phyloP scores from a whole-genome alignment of 2,329 filamentous ascomycete genomes.

The Pseudomassariella vexata region DNA sequence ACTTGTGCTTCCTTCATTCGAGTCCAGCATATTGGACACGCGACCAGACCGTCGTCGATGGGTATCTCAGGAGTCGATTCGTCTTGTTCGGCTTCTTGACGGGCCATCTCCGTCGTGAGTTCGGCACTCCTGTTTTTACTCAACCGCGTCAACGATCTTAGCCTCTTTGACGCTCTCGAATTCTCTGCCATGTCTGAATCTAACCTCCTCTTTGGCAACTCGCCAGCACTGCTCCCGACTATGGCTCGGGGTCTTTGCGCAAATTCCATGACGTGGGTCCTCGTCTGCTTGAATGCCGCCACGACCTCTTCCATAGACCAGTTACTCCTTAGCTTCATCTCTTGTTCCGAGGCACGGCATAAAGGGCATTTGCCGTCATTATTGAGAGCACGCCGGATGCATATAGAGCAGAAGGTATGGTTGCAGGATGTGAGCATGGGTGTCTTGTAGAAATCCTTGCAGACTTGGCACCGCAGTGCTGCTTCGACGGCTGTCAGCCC shows the following conservation, averaged over 20 bases:
- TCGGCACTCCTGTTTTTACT: slow-evolving; percentile 36
- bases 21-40: slow-evolving; percentile 75
- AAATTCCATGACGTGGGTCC: slow-evolving; percentile 57
- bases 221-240: slow-evolving; percentile 8
- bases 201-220: slow-evolving; percentile 48
- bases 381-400: slow-evolving; percentile 80
- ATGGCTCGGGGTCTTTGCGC: slow-evolving; percentile 44
- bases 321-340: slow-evolving; percentile 78
- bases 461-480: slow-evolving; percentile 88
- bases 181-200: slow-evolving; percentile 22
- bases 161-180: slow-evolving; percentile 33
- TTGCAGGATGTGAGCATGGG: slow-evolving; percentile 93
- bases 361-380: slow-evolving; percentile 82
- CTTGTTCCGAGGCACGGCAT: slow-evolving; percentile 74
- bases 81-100: slow-evolving; percentile 19
- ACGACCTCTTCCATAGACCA: slow-evolving; percentile 81
- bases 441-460: slow-evolving; percentile 94
- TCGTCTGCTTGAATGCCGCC: slow-evolving; percentile 64
- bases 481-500: slow-evolving; percentile 69
- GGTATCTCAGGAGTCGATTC: slow-evolving; percentile 24
- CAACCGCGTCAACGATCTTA: slow-evolving; percentile 46
- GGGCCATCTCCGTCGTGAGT: slow-evolving; percentile 28
- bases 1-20: slow-evolving; percentile 77
- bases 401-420: slow-evolving; percentile 95
- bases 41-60: slow-evolving; percentile 67